Evolutionary conservation across 805 yeast genomes (phyloP), one percentile per base, ranked within the genome.

Genomic region (Kodamaea restingae): DNA sequence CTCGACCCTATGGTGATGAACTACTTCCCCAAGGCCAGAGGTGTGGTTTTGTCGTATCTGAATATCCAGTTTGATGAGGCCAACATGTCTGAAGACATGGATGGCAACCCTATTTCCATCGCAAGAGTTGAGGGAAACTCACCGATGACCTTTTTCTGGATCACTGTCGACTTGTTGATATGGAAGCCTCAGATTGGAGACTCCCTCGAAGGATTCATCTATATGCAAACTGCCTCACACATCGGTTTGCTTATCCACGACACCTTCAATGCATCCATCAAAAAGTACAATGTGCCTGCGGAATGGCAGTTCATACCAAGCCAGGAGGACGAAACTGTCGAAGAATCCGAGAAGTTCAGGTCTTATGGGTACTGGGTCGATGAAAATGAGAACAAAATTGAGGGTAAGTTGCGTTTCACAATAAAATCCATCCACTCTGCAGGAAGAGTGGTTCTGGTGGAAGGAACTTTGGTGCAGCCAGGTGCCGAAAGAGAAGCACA

Each of bases 101-200:
- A 65, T 6, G 71, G 65, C 12, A 50, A 52, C 38, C 50, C 59
- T 4, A 65, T 73, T 18, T 62, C 72, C 22, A 65, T 85, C 22
- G 88, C 90, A 32, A 78, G 77, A 48, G 70, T 91, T 36, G 73
- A 84, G 38, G 79, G 78, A 44, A 90, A 86, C 39, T 78, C 88
- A 15, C 97, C 98, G 17, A 91, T 90, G 58, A 75, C 91, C 20
- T 93, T 84, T 60, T 56, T 84, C 38, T 93, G 98, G 98, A 73
- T 87, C 33, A 66, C 78, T 3, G 95, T 84, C 7, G 93, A 88
- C 39, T 71, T 93, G 35, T 70, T 88, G 40, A 76, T 88, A 35
- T 93, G 98, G 98, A 78, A 75, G 52, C 98, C 99, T 4, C 78
- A 78, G 51, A 69, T 79, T n/a, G 96, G 95, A 3, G 97, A 93